Percentiles rank a stretch among this genome's conserved stretches.
phyloP scores from a whole-genome alignment of 2,329 filamentous ascomycete genomes.

The Gaeumannomyces tritici region DNA sequence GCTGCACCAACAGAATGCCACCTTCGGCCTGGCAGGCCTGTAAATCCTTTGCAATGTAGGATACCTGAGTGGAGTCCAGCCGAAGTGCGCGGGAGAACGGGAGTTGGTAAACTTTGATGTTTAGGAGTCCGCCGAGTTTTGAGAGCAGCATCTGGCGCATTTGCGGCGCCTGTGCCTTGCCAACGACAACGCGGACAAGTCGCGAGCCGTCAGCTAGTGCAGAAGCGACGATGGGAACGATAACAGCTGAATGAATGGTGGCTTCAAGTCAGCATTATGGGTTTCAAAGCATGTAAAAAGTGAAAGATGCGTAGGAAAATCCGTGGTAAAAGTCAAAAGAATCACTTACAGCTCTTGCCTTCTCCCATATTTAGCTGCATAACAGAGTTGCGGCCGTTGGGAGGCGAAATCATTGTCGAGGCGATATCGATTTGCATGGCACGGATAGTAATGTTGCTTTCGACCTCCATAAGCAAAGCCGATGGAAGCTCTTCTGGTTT shows the following conservation, averaged over 20 bases:
- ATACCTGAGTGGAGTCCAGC: conserved; percentile 19
- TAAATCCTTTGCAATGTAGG: conserved; percentile 26
- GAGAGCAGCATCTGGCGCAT: conserved; percentile 46
- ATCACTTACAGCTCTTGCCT: too few relatives aligned
- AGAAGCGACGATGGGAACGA: conserved; percentile 53
- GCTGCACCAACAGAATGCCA: conserved; percentile 51
- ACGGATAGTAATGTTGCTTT: conserved; percentile 52
- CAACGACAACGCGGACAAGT: conserved; percentile 49
- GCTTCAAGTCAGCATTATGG: too few relatives aligned
- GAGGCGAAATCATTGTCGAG: conserved; percentile 36
- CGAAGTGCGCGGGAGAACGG: conserved; percentile 47
- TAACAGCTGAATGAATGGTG: conserved; percentile 60
- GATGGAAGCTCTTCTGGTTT: conserved; percentile 41
- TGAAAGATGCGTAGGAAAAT: too few relatives aligned
- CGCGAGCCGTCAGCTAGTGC: conserved; percentile 37
- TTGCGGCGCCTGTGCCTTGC: conserved; percentile 51
- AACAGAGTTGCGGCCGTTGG: conserved; percentile 33
- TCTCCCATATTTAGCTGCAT: conserved; percentile 66
- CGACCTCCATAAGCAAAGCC: conserved; percentile 53
- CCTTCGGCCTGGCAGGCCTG: conserved; percentile 35
- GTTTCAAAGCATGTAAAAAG: too few relatives aligned
- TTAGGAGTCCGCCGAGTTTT: conserved; percentile 45
- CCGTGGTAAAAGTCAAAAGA: too few relatives aligned
- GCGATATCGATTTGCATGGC: conserved; percentile 50
- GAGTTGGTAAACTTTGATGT: conserved; percentile 43